phyloP scores from a whole-genome alignment of 148 eudicot genomes.

The Agrostemma githago region DNA sequence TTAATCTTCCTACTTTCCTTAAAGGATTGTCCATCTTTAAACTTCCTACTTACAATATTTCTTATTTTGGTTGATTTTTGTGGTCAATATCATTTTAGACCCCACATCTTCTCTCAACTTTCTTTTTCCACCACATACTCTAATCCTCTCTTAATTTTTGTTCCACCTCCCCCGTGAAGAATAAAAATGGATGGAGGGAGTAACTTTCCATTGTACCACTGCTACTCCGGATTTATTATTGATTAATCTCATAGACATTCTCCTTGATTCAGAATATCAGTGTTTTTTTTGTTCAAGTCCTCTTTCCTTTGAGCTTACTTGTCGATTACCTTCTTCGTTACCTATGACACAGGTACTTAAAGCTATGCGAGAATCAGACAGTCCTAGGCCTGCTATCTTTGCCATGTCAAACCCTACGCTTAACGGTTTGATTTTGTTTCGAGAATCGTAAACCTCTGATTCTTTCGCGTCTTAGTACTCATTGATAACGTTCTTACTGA shows the following conservation, averaged over 20 bases:
- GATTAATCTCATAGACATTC: background rate
- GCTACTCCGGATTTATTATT: background rate
- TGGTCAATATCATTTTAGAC: too few species aligned
- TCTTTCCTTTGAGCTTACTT: slow-evolving; percentile 4
- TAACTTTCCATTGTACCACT: background rate
- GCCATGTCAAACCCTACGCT: slow-evolving; percentile 98
- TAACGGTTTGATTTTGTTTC: slow-evolving; percentile 55
- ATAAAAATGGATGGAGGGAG: too few species aligned
- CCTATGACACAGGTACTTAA: slow-evolving; percentile 58
- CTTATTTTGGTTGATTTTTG: too few species aligned
- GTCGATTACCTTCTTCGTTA: slow-evolving; percentile 1
- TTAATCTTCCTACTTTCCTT: background rate
- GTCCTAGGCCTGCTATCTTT: slow-evolving; percentile 85
- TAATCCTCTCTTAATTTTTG: too few species aligned
- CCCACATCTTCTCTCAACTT: too few species aligned
- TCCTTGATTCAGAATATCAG: background rate
- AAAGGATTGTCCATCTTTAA: background rate
- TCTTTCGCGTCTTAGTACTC: slow-evolving; percentile 2
- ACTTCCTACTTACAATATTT: too few species aligned
- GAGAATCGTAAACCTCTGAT: background rate
- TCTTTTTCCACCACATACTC: too few species aligned
- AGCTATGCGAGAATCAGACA: slow-evolving; percentile 90
- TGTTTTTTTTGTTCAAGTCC: background rate
- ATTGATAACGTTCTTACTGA: background rate
- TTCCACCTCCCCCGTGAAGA: too few species aligned